Conservation (phyloP, 441 rosid species). For the Eutrema salsugineum region DNA sequence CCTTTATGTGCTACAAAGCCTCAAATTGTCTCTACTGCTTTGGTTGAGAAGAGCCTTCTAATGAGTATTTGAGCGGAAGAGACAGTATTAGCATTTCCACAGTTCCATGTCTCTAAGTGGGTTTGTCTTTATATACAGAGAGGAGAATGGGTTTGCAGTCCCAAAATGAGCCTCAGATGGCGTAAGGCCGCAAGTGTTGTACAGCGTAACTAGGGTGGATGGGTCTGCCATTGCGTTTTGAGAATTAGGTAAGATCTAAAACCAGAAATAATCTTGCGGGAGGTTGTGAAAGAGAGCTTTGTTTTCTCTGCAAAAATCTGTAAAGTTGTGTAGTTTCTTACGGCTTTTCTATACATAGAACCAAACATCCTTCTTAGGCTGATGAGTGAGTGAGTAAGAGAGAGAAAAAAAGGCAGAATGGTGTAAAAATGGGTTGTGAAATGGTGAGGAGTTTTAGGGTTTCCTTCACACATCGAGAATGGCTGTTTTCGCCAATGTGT, state of each 20-base stretch:
- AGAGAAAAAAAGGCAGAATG: conserved; percentile 10
- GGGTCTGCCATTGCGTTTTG: conserved; percentile 39
- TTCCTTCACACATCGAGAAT: conserved; percentile 11
- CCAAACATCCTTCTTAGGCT: conserved; percentile 25
- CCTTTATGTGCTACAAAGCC: neutral
- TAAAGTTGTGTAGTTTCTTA: conserved; percentile 68
- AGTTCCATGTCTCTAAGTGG: neutral
- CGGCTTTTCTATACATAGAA: conserved; percentile 47
- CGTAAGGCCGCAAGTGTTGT: conserved; percentile 47
- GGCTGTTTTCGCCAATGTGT: conserved; percentile 17
- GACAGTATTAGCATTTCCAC: neutral
- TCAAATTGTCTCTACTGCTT: neutral
- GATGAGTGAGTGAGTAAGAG: conserved; percentile 14
- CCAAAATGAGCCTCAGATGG: conserved; percentile 42
- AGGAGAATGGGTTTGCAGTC: conserved; percentile 82
- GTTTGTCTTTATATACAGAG: conserved; percentile 45
- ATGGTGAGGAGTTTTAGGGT: conserved; percentile 22
- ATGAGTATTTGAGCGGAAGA: too few relatives aligned
- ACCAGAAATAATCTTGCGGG: conserved; percentile 31
- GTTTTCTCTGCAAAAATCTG: conserved; percentile 47
- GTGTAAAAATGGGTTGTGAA: conserved; percentile 23
- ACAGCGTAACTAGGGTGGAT: conserved; percentile 77
- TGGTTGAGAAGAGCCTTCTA: too few relatives aligned
- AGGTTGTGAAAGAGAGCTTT: conserved; percentile 26
- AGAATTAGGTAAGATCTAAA: conserved; percentile 39